phyloP scores from a whole-genome alignment of 257 asterid genomes.

The Craterostigma plantagineum region DNA sequence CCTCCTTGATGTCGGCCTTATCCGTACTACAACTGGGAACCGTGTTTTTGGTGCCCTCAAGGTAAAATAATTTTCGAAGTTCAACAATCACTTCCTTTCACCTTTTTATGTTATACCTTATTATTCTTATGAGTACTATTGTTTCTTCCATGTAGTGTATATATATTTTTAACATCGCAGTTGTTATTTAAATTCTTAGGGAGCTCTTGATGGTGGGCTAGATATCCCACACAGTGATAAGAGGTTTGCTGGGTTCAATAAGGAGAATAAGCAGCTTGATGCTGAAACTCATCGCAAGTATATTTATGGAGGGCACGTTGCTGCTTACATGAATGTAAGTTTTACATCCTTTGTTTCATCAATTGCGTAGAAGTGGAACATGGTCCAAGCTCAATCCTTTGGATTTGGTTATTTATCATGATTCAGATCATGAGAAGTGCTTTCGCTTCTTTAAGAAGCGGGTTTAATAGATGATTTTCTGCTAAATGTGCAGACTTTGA shows the following conservation, averaged over 20 bases:
- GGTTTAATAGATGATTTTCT: too few species aligned
- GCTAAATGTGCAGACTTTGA: slow-evolving; percentile 26
- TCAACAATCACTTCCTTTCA: too few species aligned
- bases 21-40: slow-evolving; percentile 80
- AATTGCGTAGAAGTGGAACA: too few species aligned
- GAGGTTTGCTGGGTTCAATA: slow-evolving; percentile 68
- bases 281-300: slow-evolving; percentile 72
- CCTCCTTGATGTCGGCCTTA: slow-evolving; percentile 79
- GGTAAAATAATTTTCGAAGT: slow-evolving; percentile 15
- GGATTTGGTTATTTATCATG: too few species aligned
- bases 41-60: slow-evolving; percentile 86
- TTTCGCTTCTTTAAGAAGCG: not conserved
- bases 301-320: slow-evolving; percentile 68
- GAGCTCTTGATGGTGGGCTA: slow-evolving; percentile 76
- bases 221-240: slow-evolving; percentile 84
- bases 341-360: not conserved
- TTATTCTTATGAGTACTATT: too few species aligned
- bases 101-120: too few species aligned
- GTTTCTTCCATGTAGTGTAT: too few species aligned
- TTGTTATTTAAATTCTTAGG: slow-evolving; percentile 15
- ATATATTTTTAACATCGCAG: too few species aligned
- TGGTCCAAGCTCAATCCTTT: too few species aligned
- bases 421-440: too few species aligned
- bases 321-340: slow-evolving; percentile 65
- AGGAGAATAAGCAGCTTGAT: slow-evolving; percentile 54